Evolutionary conservation across 805 yeast species (phyloP).

Genomic region (Cyberlindnera mycetangii): DNA sequence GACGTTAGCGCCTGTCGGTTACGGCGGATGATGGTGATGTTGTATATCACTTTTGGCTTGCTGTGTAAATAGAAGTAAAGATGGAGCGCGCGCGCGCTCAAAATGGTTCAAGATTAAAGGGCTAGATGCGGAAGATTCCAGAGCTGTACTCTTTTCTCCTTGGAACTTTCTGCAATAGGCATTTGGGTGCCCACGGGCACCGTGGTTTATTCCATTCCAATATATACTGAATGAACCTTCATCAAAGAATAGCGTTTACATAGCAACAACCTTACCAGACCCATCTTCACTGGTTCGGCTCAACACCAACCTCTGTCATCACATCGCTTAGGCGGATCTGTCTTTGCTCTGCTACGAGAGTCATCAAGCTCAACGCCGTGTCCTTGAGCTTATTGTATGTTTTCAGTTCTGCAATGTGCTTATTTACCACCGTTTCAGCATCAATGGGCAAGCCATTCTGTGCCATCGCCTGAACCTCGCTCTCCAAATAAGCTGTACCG

Average conservation of each 20-base stretch:
- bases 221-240: too few species aligned
- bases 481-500: conserved; percentile 8
- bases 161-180: too few species aligned
- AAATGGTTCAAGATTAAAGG: too few species aligned
- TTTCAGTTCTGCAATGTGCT: conserved; percentile 51
- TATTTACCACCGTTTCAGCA: conserved; percentile 44
- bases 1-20: not conserved
- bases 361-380: conserved; percentile 52
- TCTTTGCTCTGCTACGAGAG: conserved; percentile 59
- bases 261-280: not conserved
- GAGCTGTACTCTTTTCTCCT: too few species aligned
- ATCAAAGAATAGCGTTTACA: too few species aligned
- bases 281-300: conserved; percentile 5
- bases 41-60: too few species aligned
- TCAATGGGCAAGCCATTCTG: conserved; percentile 26
- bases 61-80: too few species aligned
- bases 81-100: too few species aligned
- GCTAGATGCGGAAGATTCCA: too few species aligned
- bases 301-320: conserved; percentile 49
- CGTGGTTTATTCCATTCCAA: too few species aligned
- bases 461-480: conserved; percentile 7
- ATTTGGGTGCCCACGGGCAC: too few species aligned
- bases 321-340: conserved; percentile 44
- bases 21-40: too few species aligned
- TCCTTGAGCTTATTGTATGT: conserved; percentile 64